Evolutionary conservation across 495 filamentous ascomycete species (phyloP).

Genomic region (Tuber indicum): DNA sequence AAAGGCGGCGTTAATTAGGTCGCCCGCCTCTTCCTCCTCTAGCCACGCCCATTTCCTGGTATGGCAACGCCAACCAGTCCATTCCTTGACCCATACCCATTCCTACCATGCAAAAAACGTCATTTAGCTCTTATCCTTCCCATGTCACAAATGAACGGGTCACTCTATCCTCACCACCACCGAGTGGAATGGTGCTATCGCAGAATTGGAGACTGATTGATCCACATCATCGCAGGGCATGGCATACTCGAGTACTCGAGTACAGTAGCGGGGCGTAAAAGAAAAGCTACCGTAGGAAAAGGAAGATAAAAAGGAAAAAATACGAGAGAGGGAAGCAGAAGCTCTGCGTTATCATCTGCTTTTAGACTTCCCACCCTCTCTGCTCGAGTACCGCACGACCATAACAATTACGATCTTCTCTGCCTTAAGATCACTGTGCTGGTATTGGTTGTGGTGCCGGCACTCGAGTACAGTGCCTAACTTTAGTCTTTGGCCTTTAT

Average conservation of each 20-base stretch:
- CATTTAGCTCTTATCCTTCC: neutral
- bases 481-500: neutral
- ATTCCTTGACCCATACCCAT: neutral
- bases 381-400: neutral
- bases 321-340: neutral
- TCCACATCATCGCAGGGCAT: neutral
- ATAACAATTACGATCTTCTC: neutral
- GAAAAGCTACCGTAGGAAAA: neutral
- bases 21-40: neutral
- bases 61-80: neutral
- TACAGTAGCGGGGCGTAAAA: neutral
- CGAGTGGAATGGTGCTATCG: neutral
- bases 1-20: neutral
- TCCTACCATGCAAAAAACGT: neutral
- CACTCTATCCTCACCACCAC: neutral
- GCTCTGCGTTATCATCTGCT: neutral
- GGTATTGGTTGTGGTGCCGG: neutral
- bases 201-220: neutral
- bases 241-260: neutral
- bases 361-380: neutral
- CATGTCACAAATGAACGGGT: neutral
- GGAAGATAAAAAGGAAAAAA: neutral
- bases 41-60: neutral
- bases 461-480: neutral
- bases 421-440: neutral